Evolutionary conservation across 306 rosid species (phyloP).

Genomic region (Gastrolobium villosum): DNA sequence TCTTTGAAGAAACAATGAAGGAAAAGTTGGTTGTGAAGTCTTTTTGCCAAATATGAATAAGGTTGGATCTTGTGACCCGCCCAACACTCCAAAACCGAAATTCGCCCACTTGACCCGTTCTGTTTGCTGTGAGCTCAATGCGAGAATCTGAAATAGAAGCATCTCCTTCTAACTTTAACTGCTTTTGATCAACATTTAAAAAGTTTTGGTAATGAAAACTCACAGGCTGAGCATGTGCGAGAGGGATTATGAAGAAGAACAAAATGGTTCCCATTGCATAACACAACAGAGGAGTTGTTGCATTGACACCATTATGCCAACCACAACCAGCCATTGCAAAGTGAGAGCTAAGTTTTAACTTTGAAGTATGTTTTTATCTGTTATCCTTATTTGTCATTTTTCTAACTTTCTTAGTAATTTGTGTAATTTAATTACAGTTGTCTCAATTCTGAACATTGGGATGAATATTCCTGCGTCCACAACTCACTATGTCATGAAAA

Average conservation of each 20-base stretch:
- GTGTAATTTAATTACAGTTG: neutral
- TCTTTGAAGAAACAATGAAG: slow-evolving; percentile 50
- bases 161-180: slow-evolving; percentile 13
- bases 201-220: slow-evolving; percentile 17
- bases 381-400: neutral
- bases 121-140: slow-evolving; percentile 29
- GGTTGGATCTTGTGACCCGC: neutral
- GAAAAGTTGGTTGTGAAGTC: slow-evolving; percentile 56
- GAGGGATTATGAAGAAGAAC: slow-evolving; percentile 21
- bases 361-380: neutral
- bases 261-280: slow-evolving; percentile 3
- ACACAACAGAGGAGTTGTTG: neutral
- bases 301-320: slow-evolving; percentile 1
- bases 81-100: slow-evolving; percentile 24
- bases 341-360: slow-evolving; percentile 14
- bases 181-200: neutral
- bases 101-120: too few relatives aligned
- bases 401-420: slow-evolving; percentile 2
- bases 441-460: slow-evolving; percentile 22
- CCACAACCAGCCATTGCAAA: slow-evolving; percentile 36
- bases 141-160: slow-evolving; percentile 5
- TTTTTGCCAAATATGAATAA: slow-evolving; percentile 46
- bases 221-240: slow-evolving; percentile 10
- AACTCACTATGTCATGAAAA: neutral
- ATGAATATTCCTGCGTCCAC: neutral